These are phyloP conservation scores for Globisporangium spiculum DNA, from an alignment of 352 stramenopile species.

Conservation along the genomic window DNA sequence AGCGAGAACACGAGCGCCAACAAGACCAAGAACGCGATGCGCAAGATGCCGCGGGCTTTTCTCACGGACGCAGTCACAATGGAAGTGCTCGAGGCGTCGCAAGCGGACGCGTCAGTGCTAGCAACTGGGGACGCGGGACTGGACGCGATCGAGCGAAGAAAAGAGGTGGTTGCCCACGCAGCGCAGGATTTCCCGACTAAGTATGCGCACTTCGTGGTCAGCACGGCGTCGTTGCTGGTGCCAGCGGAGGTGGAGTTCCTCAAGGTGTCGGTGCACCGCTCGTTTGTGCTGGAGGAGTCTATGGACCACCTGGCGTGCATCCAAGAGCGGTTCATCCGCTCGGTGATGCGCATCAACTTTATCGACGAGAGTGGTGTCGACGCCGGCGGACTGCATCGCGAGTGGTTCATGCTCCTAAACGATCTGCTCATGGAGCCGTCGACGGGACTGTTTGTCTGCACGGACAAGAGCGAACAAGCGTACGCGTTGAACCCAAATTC, in stretches of 20 bases:
- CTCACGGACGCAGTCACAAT: constrained; percentile 32
- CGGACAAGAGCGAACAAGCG: constrained; percentile 45
- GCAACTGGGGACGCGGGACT: constrained; percentile 28
- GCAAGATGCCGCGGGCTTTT: constrained; percentile 24
- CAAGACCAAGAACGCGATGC: constrained; percentile 30
- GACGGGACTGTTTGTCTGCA: constrained; percentile 53
- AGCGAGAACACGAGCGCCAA: constrained; percentile 4
- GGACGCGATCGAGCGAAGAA: constrained; percentile 31
- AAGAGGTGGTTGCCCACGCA: constrained; percentile 38
- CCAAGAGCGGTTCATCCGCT: constrained; percentile 51
- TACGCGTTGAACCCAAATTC: constrained; percentile 75
- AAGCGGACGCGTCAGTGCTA: constrained; percentile 30
- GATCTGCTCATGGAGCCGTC: constrained; percentile 45
- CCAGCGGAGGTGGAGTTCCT: constrained; percentile 67
- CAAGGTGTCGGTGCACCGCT: constrained; percentile 60
- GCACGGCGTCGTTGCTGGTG: constrained; percentile 54
- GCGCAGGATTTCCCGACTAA: constrained; percentile 66
- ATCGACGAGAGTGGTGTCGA: constrained; percentile 83
- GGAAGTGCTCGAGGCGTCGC: constrained; percentile 34
- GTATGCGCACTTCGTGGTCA: constrained; percentile 74
- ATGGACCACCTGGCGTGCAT: constrained; percentile 67
- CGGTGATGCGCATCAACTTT: constrained; percentile 86
- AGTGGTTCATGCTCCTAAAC: constrained; percentile 91
- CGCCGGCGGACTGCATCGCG: constrained; percentile 84
- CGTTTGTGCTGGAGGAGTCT: constrained; percentile 67